Percentiles rank a stretch among this genome's conserved stretches.
Conservation (phyloP, 352 stramenopile species). For the Thalassiosira hispida region DNA sequence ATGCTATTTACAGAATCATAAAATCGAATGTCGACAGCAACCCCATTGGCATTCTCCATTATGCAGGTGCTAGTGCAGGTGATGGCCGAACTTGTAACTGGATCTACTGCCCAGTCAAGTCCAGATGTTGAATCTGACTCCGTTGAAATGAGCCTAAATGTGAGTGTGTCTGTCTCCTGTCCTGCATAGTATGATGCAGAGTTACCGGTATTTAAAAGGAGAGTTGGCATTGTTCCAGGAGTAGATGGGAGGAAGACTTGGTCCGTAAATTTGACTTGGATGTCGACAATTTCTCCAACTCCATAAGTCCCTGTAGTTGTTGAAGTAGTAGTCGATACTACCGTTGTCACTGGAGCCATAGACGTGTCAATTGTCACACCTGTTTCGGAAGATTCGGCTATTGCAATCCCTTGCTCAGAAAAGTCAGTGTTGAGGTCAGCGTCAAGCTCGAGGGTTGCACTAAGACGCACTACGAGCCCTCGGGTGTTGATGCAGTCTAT, state of each 20-base stretch:
- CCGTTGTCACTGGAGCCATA: conserved; percentile 23
- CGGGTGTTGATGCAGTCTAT: conserved; percentile 37
- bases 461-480: conserved; percentile 47
- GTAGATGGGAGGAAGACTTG: conserved; percentile 46
- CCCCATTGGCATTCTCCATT: conserved; percentile 48
- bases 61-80: conserved; percentile 31
- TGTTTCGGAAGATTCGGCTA: conserved; percentile 34
- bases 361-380: conserved; percentile 56
- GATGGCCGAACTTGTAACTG: conserved; percentile 37
- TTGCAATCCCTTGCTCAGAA: conserved; percentile 39
- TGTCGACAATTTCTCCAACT: conserved; percentile 49
- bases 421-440: conserved; percentile 47
- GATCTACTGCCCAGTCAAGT: conserved; percentile 52
- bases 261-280: conserved; percentile 52
- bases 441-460: conserved; percentile 40
- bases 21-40: conserved; percentile 37
- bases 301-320: conserved; percentile 43
- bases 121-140: conserved; percentile 28
- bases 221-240: conserved; percentile 24
- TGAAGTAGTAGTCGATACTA: conserved; percentile 32
- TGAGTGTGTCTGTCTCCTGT: conserved; percentile 37
- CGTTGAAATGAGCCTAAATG: conserved; percentile 46
- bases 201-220: conserved; percentile 42
- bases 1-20: conserved; percentile 19
- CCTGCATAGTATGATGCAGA: conserved; percentile 46